Evolutionary conservation across 202 grass and related monocot species (phyloP).

Genomic region (Brachypodium distachyon): DNA sequence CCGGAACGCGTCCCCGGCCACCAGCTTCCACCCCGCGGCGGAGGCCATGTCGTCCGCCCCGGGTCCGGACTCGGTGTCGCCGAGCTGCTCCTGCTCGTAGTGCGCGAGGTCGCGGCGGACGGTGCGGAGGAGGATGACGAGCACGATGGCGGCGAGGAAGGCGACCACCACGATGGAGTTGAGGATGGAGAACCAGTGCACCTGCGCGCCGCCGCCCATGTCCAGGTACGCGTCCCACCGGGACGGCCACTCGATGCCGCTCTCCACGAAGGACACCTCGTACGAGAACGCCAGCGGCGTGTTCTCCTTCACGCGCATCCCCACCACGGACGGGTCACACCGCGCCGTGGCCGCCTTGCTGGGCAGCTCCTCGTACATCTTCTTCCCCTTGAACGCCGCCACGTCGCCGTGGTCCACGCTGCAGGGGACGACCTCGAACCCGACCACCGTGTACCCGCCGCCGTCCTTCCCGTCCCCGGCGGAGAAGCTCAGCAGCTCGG

Average conservation of each 20-base stretch:
- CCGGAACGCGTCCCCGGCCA: constrained; percentile 28
- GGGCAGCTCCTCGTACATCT: constrained; percentile 35
- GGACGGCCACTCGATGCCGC: constrained; percentile 34
- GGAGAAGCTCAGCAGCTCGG: constrained; percentile 16
- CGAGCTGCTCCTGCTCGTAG: constrained; percentile 38
- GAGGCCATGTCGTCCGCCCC: not conserved
- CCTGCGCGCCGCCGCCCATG: constrained; percentile 28
- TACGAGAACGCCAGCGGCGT: constrained; percentile 35
- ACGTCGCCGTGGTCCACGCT: constrained; percentile 33
- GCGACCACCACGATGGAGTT: constrained; percentile 41
- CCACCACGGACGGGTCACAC: constrained; percentile 25
- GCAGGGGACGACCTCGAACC: constrained; percentile 52
- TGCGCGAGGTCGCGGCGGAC: constrained; percentile 42
- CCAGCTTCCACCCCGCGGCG: constrained; percentile 49
- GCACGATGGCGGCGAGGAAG: constrained; percentile 34
- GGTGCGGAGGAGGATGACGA: constrained; percentile 38
- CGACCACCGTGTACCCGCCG: constrained; percentile 33
- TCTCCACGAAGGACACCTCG: constrained; percentile 30
- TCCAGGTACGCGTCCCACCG: constrained; percentile 43
- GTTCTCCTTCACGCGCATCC: constrained; percentile 26
- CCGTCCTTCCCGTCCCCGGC: not conserved
- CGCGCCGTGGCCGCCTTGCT: not conserved
- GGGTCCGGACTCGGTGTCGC: not conserved
- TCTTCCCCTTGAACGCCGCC: not conserved
- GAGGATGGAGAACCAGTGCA: constrained; percentile 62